These are phyloP conservation scores for Ciborinia camelliae DNA, from an alignment of 2,329 filamentous ascomycete genomes.

Conservation along the genomic window DNA sequence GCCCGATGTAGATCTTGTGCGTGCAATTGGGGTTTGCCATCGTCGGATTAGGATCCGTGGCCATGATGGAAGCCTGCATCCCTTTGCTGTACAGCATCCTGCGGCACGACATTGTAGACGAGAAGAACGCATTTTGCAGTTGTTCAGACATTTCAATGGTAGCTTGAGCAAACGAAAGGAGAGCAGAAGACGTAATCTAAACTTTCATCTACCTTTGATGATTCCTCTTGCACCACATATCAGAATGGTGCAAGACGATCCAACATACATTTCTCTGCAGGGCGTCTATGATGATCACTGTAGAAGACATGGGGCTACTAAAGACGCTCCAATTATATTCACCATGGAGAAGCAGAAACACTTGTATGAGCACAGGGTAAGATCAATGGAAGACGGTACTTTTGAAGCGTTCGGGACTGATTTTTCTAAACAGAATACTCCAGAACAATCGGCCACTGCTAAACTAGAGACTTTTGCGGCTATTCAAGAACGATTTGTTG, in stretches of 20 bases:
- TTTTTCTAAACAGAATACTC: slow-evolving; percentile 50
- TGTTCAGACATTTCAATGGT: slow-evolving; percentile 97
- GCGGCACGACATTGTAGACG: slow-evolving; percentile 87
- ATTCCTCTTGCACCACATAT: slow-evolving; percentile 93
- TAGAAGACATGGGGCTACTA: slow-evolving; percentile 77
- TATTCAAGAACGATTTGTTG: slow-evolving; percentile 91
- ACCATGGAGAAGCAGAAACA: slow-evolving; percentile 91
- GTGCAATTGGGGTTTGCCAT: slow-evolving; percentile 87
- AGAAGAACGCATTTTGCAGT: slow-evolving; percentile 90
- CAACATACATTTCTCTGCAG: slow-evolving; percentile 90
- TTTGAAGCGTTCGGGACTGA: slow-evolving; percentile 32
- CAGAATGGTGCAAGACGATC: slow-evolving; percentile 91
- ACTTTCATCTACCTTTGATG: slow-evolving; percentile 95
- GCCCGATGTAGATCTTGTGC: slow-evolving; percentile 88
- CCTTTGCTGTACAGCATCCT: slow-evolving; percentile 94
- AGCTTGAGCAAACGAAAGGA: slow-evolving; percentile 91
- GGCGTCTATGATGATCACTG: slow-evolving; percentile 97
- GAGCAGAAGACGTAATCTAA: slow-evolving; percentile 84
- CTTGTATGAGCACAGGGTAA: slow-evolving; percentile 57
- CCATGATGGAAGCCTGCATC: slow-evolving; percentile 94
- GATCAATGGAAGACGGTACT: slow-evolving; percentile 8
- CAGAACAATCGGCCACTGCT: slow-evolving; percentile 68
- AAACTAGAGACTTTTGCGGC: slow-evolving; percentile 89
- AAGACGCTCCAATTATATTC: slow-evolving; percentile 92
- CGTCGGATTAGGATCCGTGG: slow-evolving; percentile 92